phyloP scores from a whole-genome alignment of 352 stramenopile species.

The Pythium vanterpoolii region DNA sequence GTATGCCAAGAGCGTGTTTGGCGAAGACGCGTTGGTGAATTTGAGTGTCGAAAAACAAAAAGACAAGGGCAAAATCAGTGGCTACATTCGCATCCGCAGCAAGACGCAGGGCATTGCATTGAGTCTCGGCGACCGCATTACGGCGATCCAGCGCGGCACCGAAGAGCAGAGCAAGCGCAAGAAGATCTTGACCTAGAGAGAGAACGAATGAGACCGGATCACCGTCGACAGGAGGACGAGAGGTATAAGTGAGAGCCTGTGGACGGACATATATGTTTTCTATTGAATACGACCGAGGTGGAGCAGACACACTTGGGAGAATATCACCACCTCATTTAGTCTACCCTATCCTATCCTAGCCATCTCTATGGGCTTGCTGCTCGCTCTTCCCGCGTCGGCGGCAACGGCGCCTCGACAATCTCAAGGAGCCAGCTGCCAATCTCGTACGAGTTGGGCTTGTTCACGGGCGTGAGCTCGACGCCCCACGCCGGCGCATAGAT shows the following conservation, averaged over 20 bases:
- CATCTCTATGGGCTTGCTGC: background rate
- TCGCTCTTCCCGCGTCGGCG: background rate
- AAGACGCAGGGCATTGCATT: slow-evolving; percentile 99
- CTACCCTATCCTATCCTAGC: background rate
- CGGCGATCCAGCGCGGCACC: slow-evolving; percentile 91
- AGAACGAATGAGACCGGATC: background rate
- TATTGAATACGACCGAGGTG: background rate
- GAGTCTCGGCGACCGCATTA: slow-evolving; percentile 98
- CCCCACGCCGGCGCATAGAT: slow-evolving; percentile 61
- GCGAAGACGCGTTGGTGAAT: slow-evolving; percentile 99
- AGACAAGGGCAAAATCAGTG: slow-evolving; percentile 95
- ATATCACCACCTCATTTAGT: background rate
- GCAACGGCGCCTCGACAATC: slow-evolving; percentile 38
- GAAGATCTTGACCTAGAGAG: slow-evolving; percentile 61
- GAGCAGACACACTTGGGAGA: background rate
- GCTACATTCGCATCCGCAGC: slow-evolving; percentile 99
- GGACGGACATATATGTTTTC: background rate
- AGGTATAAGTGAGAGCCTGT: background rate
- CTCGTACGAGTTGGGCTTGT: slow-evolving; percentile 7
- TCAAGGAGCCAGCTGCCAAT: slow-evolving; percentile 43
- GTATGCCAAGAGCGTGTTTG: slow-evolving; percentile 92
- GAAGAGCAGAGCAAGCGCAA: slow-evolving; percentile 85
- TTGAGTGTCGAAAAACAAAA: slow-evolving; percentile 99
- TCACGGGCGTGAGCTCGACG: slow-evolving; percentile 35
- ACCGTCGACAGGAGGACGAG: too few species aligned